Evolutionary conservation across 805 yeast genomes (phyloP), one percentile per base, ranked within the genome.

Genomic region (Candida quercuum): DNA sequence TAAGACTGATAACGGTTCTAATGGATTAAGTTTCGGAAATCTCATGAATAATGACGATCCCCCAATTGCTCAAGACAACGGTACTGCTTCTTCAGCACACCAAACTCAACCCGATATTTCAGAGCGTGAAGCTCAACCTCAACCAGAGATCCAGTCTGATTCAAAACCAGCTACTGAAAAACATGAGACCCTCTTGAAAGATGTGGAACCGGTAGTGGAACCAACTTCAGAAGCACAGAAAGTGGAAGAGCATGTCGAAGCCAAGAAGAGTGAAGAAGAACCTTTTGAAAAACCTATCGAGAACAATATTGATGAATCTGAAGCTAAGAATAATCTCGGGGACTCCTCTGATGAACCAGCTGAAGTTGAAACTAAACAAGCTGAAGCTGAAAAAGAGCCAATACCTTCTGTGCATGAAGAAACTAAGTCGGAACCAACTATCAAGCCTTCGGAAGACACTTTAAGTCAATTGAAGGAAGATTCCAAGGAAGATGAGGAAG

Each of bases 401-500:
- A 15, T 14, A 7, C 27, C 27, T 12, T 13, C n/a, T n/a, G n/a
- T n/a, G n/a, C 24, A 8, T 22, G 24, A 22, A 22, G 24, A 22
- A 22, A 22, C 28, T 11, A 8, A 25, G 13, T 8, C 36, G 2
- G 29, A 34, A 17, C 39, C 33, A 18, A 17, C 27, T 4, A 32
- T 32, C n/a, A 32, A 32, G 20, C 34, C 34, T 13, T 32, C 26
- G 24, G 33, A 14, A 11, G 32, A 29, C 12, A 29, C 32, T 4
- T 20, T 29, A 13, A 29, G 32, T 19, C 16, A 29, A 19, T n/a
- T 29, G 11, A 18, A 29, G n/a, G 28, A 35, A 22, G 35, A 35
- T 31, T 32, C 39, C 11, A 17, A 34, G 17, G 42, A 35, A 20
- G 25, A 39, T 12, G 40, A 26, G 22, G 42, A 31, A 24, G 36